These are phyloP conservation scores for Salix caprea DNA, from an alignment of 345 rosid species.

Conservation along the genomic window DNA sequence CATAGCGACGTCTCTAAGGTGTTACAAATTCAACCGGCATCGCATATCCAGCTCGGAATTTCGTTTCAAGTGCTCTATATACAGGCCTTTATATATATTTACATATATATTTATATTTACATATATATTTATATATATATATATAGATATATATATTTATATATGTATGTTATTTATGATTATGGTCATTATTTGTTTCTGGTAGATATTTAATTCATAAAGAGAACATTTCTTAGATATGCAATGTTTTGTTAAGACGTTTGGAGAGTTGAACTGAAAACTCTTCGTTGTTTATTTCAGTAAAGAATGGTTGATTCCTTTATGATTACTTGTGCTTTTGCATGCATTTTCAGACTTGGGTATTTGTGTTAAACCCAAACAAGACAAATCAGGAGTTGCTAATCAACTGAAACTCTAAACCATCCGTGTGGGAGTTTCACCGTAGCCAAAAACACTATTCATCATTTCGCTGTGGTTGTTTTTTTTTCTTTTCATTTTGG, in stretches of 20 bases:
- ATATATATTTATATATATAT: no score
- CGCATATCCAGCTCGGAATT: conserved; percentile 21
- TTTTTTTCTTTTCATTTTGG: no score
- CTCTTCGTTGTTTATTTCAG: conserved; percentile 23
- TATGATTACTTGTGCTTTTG: not conserved
- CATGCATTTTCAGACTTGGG: not conserved
- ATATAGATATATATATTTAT: not conserved
- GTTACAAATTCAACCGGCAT: conserved; percentile 16
- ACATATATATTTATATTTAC: no score
- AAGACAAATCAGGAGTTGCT: not conserved
- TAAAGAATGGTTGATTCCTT: not conserved
- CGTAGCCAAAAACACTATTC: no score
- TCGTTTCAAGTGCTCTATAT: conserved; percentile 17
- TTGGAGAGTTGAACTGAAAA: conserved; percentile 20
- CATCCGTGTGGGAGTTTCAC: no score
- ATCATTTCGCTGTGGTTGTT: no score
- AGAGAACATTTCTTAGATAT: conserved; percentile 22
- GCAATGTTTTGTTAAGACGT: conserved; percentile 18
- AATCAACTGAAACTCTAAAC: no score
- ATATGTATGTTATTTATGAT: conserved; percentile 5
- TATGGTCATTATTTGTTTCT: conserved; percentile 10
- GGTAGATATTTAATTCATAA: conserved; percentile 26
- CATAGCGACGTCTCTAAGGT: conserved; percentile 9
- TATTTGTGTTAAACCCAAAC: no score
- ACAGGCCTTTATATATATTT: conserved; percentile 15